phyloP scores from a whole-genome alignment of 805 yeast species.

The Candida germanica region DNA sequence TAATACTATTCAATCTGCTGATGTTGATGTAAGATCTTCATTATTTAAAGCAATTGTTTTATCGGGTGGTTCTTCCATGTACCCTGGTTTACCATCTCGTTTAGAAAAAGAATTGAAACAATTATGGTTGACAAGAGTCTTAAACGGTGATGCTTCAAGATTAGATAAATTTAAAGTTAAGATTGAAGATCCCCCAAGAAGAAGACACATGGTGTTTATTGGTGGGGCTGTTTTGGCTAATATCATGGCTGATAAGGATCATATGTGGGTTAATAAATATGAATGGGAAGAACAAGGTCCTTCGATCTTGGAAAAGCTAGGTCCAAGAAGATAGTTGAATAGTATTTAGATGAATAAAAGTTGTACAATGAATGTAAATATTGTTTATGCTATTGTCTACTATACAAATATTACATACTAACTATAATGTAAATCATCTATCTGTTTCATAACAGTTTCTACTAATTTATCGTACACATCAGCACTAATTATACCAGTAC shows the following conservation, averaged over 20 bases:
- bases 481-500: slow-evolving; percentile 39
- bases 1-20: slow-evolving; percentile 92
- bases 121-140: slow-evolving; percentile 86
- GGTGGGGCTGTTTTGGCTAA: slow-evolving; percentile 98
- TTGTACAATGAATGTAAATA: slow-evolving; percentile 2
- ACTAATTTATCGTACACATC: slow-evolving; percentile 40
- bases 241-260: slow-evolving; percentile 97
- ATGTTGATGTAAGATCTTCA: slow-evolving; percentile 86
- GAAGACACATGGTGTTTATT: slow-evolving; percentile 97
- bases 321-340: slow-evolving; percentile 58
- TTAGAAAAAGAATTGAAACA: slow-evolving; percentile 95
- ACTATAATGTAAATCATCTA: slow-evolving; percentile 34
- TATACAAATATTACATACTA: slow-evolving; percentile 10
- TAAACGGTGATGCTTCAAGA: slow-evolving; percentile 82
- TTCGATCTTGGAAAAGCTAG: slow-evolving; percentile 78
- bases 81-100: slow-evolving; percentile 95
- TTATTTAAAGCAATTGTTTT: slow-evolving; percentile 88
- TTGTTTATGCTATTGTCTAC: slow-evolving; percentile 8
- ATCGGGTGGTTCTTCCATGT: slow-evolving; percentile 98
- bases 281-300: slow-evolving; percentile 99
- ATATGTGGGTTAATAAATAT: slow-evolving; percentile 93
- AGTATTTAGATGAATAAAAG: neutral
- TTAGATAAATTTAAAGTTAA: slow-evolving; percentile 90
- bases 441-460: slow-evolving; percentile 37
- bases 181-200: slow-evolving; percentile 98